Conservation (phyloP, 768 basidiomycete genomes). For the Floccularia luteovirens region DNA sequence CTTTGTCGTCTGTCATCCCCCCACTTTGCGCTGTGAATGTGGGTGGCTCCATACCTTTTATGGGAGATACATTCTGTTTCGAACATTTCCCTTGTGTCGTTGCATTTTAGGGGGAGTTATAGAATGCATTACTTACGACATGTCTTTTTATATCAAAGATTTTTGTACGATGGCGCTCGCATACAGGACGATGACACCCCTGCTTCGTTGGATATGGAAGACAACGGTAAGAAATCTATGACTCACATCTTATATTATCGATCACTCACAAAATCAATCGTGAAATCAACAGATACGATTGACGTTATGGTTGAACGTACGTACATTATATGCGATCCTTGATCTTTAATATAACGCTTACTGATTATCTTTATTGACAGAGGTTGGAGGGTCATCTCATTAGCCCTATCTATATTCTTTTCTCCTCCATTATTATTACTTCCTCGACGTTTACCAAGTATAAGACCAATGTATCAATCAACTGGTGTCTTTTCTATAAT, state of each 20-base stretch:
- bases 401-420: conserved; percentile 6
- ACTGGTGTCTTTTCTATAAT: background rate
- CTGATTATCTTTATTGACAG: conserved; percentile 16
- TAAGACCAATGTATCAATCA: conserved; percentile 3
- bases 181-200: conserved; percentile 91
- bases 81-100: too few species aligned
- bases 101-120: too few species aligned
- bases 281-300: conserved; percentile 60
- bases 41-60: too few species aligned
- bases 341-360: too few species aligned
- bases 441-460: background rate
- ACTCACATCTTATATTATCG: conserved; percentile 1
- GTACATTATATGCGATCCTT: conserved; percentile 17
- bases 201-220: conserved; percentile 78
- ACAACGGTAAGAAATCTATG: conserved; percentile 51
- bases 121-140: background rate
- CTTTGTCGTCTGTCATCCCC: too few species aligned
- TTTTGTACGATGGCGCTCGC: conserved; percentile 84
- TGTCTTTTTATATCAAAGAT: conserved; percentile 36
- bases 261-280: conserved; percentile 3
- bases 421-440: conserved; percentile 5
- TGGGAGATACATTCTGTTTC: too few species aligned
- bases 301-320: conserved; percentile 96
- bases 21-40: too few species aligned
- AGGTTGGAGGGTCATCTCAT: conserved; percentile 34